Evolutionary conservation across 768 basidiomycete species (phyloP).

Genomic region (Amanita fuliginea): DNA sequence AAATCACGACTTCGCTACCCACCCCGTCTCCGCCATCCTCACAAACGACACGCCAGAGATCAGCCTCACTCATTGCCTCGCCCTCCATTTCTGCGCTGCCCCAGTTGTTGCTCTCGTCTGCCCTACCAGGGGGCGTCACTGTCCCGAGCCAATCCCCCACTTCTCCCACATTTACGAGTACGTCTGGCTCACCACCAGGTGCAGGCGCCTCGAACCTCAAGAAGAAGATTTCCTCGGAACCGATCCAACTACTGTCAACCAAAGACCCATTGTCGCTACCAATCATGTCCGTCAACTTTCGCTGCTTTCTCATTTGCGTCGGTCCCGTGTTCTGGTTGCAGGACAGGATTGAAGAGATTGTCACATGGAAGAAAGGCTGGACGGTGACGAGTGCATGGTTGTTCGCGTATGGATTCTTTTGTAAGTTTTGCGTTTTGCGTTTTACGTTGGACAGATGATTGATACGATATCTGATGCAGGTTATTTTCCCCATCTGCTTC

Average conservation of each 20-base stretch:
- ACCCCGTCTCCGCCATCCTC: slow-evolving; percentile 20
- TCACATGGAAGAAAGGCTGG: slow-evolving; percentile 76
- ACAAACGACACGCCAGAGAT: neutral
- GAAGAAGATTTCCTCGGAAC: slow-evolving; percentile 14
- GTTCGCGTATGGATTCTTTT: slow-evolving; percentile 66
- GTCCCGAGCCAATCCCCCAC: neutral
- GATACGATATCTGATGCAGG: slow-evolving; percentile 28
- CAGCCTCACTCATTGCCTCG: too few relatives aligned
- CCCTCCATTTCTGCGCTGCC: slow-evolving; percentile 9
- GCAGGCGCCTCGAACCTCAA: slow-evolving; percentile 6
- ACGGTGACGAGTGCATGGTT: slow-evolving; percentile 67
- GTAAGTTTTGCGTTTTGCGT: slow-evolving; percentile 32
- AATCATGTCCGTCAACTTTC: slow-evolving; percentile 70
- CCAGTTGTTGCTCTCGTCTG: slow-evolving; percentile 24
- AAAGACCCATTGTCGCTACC: slow-evolving; percentile 68
- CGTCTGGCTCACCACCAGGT: neutral
- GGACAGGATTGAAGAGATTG: slow-evolving; percentile 76
- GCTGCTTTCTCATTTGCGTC: slow-evolving; percentile 63
- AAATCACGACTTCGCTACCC: slow-evolving; percentile 28
- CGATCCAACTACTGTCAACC: slow-evolving; percentile 35
- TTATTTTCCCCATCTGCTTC: slow-evolving; percentile 60
- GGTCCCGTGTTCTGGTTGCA: slow-evolving; percentile 86
- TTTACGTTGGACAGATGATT: neutral
- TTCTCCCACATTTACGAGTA: neutral
- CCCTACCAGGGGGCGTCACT: slow-evolving; percentile 12